Conservation (phyloP, 306 rosid genomes). For the barrel medic (Medicago truncatula) region MtrunA17r5.0-ANR NC_053046.1:39476001-39476500, state of each 20-base stretch:
- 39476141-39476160: too few species aligned
- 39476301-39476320: neutral
- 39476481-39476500: neutral
- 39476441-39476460: neutral
- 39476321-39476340: neutral
- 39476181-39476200: too few species aligned
- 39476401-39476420: conserved; percentile 7
- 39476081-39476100: neutral
- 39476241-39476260: neutral
- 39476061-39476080: neutral
- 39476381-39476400: neutral
- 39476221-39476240: too few species aligned
- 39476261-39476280: neutral
- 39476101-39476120: neutral
- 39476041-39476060: neutral
- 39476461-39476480: neutral
- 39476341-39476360: neutral
- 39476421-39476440: neutral
- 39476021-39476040: neutral
- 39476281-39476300: neutral
- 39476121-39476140: too few species aligned
- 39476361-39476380: neutral
- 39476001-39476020: too few species aligned
- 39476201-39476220: too few species aligned
- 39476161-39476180: too few species aligned